Evolutionary conservation across 805 yeast genomes (phyloP).

Genomic region (Yarrowia hollandica): DNA sequence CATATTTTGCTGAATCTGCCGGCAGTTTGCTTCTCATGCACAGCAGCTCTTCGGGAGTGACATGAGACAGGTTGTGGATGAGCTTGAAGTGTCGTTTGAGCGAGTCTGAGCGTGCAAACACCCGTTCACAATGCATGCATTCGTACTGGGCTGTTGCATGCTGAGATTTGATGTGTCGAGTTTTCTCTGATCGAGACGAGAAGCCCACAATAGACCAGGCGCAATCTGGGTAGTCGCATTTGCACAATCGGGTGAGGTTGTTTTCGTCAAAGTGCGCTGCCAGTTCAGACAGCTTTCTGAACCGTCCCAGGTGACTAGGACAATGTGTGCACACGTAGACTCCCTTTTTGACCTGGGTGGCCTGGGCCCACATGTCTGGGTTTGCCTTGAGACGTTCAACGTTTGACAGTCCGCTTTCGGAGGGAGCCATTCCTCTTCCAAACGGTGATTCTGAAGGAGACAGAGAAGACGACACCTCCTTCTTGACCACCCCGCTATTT

Average conservation of each 20-base stretch:
- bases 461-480: neutral
- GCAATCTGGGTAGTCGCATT: constrained; percentile 10
- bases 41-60: neutral
- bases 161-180: constrained; percentile 24
- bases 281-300: neutral
- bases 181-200: constrained; percentile 20
- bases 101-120: constrained; percentile 22
- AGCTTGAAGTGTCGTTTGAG: constrained; percentile 24
- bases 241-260: constrained; percentile 20
- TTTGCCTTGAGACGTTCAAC: constrained; percentile 19
- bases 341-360: constrained; percentile 24
- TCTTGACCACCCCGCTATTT: neutral
- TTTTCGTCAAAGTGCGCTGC: constrained; percentile 27
- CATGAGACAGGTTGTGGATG: neutral
- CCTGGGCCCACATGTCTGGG: constrained; percentile 23
- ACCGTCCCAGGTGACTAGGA: constrained; percentile 3
- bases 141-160: neutral
- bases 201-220: constrained; percentile 29
- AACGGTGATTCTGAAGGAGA: neutral
- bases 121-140: neutral
- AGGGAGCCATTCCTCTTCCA: constrained; percentile 9
- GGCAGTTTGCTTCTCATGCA: neutral
- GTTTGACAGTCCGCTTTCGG: neutral
- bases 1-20: too few relatives aligned
- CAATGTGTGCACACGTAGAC: constrained; percentile 27